Evolutionary conservation across 805 yeast species (phyloP), one percentile per base, ranked within the genome.

Genomic region (Hanseniaspora mollemarum): DNA sequence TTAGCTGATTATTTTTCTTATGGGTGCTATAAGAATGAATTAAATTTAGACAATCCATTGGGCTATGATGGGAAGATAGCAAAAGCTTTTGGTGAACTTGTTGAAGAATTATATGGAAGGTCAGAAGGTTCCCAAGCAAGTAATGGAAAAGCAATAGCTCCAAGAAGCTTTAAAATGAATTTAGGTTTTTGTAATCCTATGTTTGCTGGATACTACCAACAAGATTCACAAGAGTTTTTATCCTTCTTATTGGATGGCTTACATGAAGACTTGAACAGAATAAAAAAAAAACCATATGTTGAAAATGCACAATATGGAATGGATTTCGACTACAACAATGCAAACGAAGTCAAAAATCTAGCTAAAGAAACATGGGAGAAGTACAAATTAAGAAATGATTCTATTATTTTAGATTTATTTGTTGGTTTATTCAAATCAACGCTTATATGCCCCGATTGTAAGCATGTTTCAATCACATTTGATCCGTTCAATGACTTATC

Each of bases 401-500:
- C 96, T 0, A 73, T 85, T 0, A 77, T 90, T 19, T 74, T 79
- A 24, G 97, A 92, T 61, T 68, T 92, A 36, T 92, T 90, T 69
- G 83, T 88, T 9, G 97, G 97, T 0, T 61, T 87, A 59, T 92
- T 90, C 63, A 85, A 88, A 64, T 87, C 95, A 1, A 87, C 96
- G 0, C 70, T 92, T 50, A 73, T 82, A 12, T 90, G 98, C 61
- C 97, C 97, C 0, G 79, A 67, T 8, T 92, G 98, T 65, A 62
- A 72, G 18, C 81, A 81, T 57, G 75, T 84, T 7, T 82, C 94
- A 25, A 74, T 90, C 24, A 88, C 96, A 0, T 92, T 88, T 67
- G 98, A 90, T 63, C 97, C 98, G 0, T 90, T 79, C 61, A 86
- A 80, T 66, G 96, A 87, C 60, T 67, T 90, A 56, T 87, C 98